Evolutionary conservation across 1,139 yeast species (phyloP).

Genomic region (Eremothecium cymbalariae): DNA sequence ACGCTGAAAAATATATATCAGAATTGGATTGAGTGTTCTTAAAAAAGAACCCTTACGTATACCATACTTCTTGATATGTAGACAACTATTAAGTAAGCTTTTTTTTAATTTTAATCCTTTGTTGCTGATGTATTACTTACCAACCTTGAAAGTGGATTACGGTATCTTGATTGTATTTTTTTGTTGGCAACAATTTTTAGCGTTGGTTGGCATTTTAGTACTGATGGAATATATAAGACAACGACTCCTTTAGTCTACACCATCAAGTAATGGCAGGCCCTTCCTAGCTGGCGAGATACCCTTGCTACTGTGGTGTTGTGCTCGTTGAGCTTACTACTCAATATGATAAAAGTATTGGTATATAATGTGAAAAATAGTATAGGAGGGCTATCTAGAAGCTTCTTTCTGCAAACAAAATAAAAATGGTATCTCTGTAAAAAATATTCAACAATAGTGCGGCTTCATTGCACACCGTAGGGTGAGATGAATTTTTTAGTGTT

Average conservation of each 20-base stretch:
- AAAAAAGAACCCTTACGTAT: no score
- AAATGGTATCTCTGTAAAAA: constrained; percentile 3
- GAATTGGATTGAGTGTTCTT: constrained; percentile 54
- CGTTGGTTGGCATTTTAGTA: no score
- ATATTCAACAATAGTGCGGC: neutral
- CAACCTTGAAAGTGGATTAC: neutral
- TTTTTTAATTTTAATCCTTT: no score
- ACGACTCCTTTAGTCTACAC: no score
- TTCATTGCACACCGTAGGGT: neutral
- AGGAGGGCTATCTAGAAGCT: constrained; percentile 5
- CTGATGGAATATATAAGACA: no score
- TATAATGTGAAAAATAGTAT: constrained; percentile 4
- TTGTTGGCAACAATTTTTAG: neutral
- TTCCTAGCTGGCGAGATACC: no score
- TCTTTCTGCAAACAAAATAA: constrained; percentile 5
- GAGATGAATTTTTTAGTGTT: neutral
- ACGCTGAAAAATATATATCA: constrained; percentile 76
- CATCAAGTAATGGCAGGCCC: no score
- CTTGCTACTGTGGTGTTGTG: no score
- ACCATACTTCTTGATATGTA: no score
- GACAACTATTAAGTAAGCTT: no score
- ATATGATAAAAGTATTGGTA: constrained; percentile 1
- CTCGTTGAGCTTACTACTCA: constrained; percentile 2
- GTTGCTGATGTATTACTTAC: no score
- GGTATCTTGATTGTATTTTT: neutral